Evolutionary conservation across 73 alveolate species (phyloP).

Genomic region (Tetrahymena thermophila): DNA sequence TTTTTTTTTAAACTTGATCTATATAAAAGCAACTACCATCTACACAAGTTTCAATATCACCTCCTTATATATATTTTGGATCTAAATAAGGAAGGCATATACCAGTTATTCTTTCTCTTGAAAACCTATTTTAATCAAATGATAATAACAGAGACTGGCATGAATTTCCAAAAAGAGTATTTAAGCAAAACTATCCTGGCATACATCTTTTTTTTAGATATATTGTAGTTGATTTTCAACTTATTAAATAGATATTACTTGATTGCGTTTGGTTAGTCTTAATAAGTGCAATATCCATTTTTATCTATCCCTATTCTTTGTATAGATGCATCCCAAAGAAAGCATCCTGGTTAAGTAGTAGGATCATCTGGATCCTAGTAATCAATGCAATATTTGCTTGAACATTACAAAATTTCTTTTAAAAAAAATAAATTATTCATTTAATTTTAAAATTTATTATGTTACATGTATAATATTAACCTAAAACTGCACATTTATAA

Average conservation of each 20-base stretch:
- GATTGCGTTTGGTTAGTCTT: background rate
- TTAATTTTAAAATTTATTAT: background rate
- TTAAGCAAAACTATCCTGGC: background rate
- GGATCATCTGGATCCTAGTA: background rate
- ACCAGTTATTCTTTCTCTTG: background rate
- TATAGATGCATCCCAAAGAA: background rate
- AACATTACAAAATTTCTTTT: background rate
- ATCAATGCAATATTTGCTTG: background rate
- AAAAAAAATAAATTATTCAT: background rate
- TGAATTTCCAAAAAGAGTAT: background rate
- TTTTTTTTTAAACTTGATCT: background rate
- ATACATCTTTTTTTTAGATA: background rate
- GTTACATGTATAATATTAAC: background rate
- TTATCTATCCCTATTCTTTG: background rate
- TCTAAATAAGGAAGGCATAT: background rate
- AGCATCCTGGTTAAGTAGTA: background rate
- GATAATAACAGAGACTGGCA: background rate
- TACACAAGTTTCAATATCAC: background rate
- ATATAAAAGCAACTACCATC: background rate
- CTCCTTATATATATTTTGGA: background rate
- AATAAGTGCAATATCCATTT: background rate
- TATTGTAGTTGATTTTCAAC: no score
- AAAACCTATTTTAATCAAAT: background rate
- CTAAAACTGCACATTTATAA: background rate
- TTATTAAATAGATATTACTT: background rate